Evolutionary conservation across 2,329 filamentous ascomycete genomes (phyloP).

Genomic region (Eurotiales sp.): DNA sequence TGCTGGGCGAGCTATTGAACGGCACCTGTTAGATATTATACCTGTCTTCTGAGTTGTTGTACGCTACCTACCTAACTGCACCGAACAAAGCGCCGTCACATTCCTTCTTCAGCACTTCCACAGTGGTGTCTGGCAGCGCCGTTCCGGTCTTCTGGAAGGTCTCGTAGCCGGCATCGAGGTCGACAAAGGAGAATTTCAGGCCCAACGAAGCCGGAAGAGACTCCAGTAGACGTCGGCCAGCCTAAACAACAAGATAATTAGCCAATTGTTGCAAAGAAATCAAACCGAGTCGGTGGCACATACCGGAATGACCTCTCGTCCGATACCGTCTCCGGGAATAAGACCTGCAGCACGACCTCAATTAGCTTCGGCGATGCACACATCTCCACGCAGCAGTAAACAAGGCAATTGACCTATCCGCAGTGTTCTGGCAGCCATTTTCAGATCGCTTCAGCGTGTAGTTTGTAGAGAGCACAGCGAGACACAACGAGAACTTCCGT

Average conservation of each 20-base stretch:
- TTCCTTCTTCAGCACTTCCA: constrained; percentile 81
- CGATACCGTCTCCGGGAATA: constrained; percentile 97
- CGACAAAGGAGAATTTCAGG: constrained; percentile 89
- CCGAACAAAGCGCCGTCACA: constrained; percentile 97
- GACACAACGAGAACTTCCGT: constrained; percentile 22
- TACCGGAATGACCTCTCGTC: constrained; percentile 92
- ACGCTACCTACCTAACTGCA: constrained; percentile 66
- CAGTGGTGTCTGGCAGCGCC: constrained; percentile 85
- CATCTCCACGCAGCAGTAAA: neutral
- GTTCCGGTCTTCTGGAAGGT: constrained; percentile 86
- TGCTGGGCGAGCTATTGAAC: constrained; percentile 67
- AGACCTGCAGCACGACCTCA: constrained; percentile 58
- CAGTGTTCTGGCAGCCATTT: constrained; percentile 60
- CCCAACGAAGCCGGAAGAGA: constrained; percentile 85
- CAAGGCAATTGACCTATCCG: constrained; percentile 60
- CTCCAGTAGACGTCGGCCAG: constrained; percentile 86
- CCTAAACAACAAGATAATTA: constrained; percentile 37
- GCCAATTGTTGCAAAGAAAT: no score
- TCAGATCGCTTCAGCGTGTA: constrained; percentile 25
- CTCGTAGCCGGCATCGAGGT: constrained; percentile 89
- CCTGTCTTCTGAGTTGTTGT: neutral
- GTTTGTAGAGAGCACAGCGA: constrained; percentile 20
- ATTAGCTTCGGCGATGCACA: constrained; percentile 17
- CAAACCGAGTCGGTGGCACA: no score
- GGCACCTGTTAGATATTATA: no score